Base-by-base conservation (phyloP, 31 red algal species). In the Asparagopsis taxiformis region DNA sequence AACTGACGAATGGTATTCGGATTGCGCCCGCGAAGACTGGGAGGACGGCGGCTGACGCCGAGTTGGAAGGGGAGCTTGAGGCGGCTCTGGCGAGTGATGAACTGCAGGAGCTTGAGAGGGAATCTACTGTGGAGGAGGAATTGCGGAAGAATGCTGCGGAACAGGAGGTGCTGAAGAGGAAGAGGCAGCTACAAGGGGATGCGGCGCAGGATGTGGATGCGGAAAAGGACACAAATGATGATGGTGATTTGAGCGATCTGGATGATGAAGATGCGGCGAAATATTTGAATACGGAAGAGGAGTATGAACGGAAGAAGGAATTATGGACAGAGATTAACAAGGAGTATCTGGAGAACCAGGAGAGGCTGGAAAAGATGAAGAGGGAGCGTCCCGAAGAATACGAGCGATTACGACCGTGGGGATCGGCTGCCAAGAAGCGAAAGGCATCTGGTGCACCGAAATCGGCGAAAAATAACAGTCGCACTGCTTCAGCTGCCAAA, bases 271-370 rank as follows among this genome's bases (percentile, higher is more conserved):
- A 95, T n/a, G 32, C 59, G 13, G 62, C 37, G 1, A 74, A 52
- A 30, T 95, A 89, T 69, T 69, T 95, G 16, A 79, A 77, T 63
- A 90, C 80, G n/a, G 77, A 88, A 43, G 83, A 82, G 49, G 85
- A 95, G 66, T 82, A 63, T 41, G 54, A 65, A 41, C 58, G 33
- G 52, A 95, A 95, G 78, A 69, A 55, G 32, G 69, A 66, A 19
- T 15, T 84, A 16, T 90, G 92, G 92, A 77, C 84, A 4, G 85
- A 85, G 56, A 62, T 77, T 4, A 85, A 95, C 66, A 81, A 77
- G 26, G 92, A 95, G 20, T 95, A 95, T 62, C 57, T 95, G 16
- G 84, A 95, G 28, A 82, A 78, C 59, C 77, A 95, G 54, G 92
- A 79, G 20, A 63, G 67, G 53, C 46, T 95, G 43, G 92, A 89